These are phyloP conservation scores for Suhomyces kunorum DNA, from an alignment of 1,139 yeast species.

Conservation along the genomic window DNA sequence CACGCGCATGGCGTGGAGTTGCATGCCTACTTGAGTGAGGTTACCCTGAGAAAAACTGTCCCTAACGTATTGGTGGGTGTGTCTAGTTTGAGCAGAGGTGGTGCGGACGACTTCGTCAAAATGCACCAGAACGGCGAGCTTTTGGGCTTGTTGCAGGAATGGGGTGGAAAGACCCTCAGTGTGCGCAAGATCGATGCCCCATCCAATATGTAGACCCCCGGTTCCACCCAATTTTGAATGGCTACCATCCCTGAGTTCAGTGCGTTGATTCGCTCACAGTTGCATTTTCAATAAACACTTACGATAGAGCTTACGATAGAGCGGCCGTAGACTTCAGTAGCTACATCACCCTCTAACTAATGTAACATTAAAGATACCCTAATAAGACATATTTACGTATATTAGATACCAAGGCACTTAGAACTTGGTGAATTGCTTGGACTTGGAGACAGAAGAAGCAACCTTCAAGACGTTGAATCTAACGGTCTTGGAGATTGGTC, in stretches of 20 bases:
- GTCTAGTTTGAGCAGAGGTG: conserved; percentile 59
- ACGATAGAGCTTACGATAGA: no score
- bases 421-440: conserved; percentile 96
- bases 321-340: no score
- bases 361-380: conserved; percentile 27
- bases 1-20: conserved; percentile 66
- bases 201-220: conserved; percentile 33
- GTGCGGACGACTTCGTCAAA: conserved; percentile 72
- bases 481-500: conserved; percentile 99
- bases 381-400: conserved; percentile 13
- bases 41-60: conserved; percentile 66
- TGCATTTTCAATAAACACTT: no score
- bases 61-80: conserved; percentile 71
- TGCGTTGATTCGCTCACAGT: no score
- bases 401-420: conserved; percentile 42
- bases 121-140: conserved; percentile 61
- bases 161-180: conserved; percentile 64
- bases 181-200: conserved; percentile 60
- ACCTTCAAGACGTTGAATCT: conserved; percentile 99
- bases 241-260: no score
- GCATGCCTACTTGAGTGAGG: conserved; percentile 57
- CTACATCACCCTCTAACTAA: conserved; percentile 19
- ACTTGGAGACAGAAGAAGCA: conserved; percentile 82
- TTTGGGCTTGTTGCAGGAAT: conserved; percentile 47
- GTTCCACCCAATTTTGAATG: not conserved